A percentile compares a stretch with the other conserved stretches of the same genome.
Conservation (phyloP, 2,329 filamentous ascomycete genomes). For the Mycocentrospora acerina region DNA sequence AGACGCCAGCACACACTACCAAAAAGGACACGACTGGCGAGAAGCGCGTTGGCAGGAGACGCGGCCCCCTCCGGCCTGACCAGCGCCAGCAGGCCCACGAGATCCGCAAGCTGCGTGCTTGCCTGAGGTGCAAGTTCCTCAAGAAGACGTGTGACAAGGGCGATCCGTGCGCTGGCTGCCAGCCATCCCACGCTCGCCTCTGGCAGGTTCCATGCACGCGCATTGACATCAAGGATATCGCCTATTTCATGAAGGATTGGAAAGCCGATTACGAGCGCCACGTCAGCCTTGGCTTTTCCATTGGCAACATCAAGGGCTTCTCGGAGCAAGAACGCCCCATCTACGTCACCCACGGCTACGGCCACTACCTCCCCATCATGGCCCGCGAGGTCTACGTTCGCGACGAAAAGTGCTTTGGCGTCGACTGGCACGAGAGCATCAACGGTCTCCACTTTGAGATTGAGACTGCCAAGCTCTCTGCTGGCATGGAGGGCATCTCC, state of each 20-base stretch:
- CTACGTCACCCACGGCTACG: slow-evolving; percentile 96
- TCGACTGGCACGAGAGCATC: slow-evolving; percentile 89
- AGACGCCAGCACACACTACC: slow-evolving; percentile 65
- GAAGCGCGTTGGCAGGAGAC: slow-evolving; percentile 90
- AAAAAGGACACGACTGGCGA: slow-evolving; percentile 77
- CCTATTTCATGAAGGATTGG: slow-evolving; percentile 99
- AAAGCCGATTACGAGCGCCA: slow-evolving; percentile 95
- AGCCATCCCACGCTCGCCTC: slow-evolving; percentile 89
- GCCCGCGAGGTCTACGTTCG: slow-evolving; percentile 91
- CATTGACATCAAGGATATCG: slow-evolving; percentile 98
- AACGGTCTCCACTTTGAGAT: slow-evolving; percentile 80
- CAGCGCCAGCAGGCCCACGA: slow-evolving; percentile 96
- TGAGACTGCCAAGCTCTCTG: slow-evolving; percentile 83
- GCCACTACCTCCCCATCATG: slow-evolving; percentile 87
- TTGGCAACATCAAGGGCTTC: slow-evolving; percentile 92
- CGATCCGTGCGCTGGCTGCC: slow-evolving; percentile 91
- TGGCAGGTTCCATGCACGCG: slow-evolving; percentile 98
- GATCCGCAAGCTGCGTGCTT: slow-evolving; percentile 91
- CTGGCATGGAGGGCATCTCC: slow-evolving; percentile 85
- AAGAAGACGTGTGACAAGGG: slow-evolving; percentile 99
- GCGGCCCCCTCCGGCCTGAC: slow-evolving; percentile 86
- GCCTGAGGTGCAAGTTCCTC: slow-evolving; percentile 94
- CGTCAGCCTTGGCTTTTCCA: slow-evolving; percentile 80
- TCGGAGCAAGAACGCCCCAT: slow-evolving; percentile 64
- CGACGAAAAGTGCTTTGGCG: slow-evolving; percentile 87